Evolutionary conservation across 768 basidiomycete species (phyloP).

Genomic region (Lyophyllum atratum): DNA sequence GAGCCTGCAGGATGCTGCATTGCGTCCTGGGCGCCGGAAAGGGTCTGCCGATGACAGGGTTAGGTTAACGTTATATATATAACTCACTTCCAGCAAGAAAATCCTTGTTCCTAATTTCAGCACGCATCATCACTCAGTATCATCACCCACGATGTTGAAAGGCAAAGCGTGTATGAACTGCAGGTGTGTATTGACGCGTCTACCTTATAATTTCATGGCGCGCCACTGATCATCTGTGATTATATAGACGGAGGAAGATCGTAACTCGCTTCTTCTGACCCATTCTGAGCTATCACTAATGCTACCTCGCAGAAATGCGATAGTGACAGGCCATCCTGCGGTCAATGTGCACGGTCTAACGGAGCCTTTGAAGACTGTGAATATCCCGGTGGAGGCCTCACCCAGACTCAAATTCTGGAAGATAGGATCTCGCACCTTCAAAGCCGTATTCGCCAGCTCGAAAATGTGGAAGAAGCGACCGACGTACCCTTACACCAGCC

Average conservation of each 20-base stretch:
- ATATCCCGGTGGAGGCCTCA: slow-evolving; percentile 47
- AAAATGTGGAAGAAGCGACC: slow-evolving; percentile 24
- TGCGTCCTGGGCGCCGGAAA: neutral
- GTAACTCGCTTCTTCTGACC: slow-evolving; percentile 22
- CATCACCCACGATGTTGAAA: slow-evolving; percentile 11
- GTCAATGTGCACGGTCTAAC: slow-evolving; percentile 47
- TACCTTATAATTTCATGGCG: neutral
- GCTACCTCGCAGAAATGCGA: slow-evolving; percentile 49
- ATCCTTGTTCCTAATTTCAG: neutral
- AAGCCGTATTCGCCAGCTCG: slow-evolving; percentile 42
- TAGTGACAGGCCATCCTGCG: slow-evolving; percentile 49
- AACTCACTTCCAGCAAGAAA: neutral
- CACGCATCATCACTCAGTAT: neutral
- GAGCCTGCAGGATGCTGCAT: neutral
- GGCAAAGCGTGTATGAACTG: slow-evolving; percentile 57
- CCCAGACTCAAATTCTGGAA: slow-evolving; percentile 48
- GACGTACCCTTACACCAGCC: slow-evolving; percentile 16
- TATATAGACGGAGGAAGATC: slow-evolving; percentile 49
- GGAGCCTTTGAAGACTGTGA: slow-evolving; percentile 53
- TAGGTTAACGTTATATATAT: neutral
- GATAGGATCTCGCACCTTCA: slow-evolving; percentile 45
- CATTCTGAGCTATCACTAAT: neutral
- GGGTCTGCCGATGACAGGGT: neutral
- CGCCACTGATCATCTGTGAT: neutral
- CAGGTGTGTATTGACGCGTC: slow-evolving; percentile 34